Evolutionary conservation across 805 yeast species (phyloP).

Genomic region (Kodamaea restingae): DNA sequence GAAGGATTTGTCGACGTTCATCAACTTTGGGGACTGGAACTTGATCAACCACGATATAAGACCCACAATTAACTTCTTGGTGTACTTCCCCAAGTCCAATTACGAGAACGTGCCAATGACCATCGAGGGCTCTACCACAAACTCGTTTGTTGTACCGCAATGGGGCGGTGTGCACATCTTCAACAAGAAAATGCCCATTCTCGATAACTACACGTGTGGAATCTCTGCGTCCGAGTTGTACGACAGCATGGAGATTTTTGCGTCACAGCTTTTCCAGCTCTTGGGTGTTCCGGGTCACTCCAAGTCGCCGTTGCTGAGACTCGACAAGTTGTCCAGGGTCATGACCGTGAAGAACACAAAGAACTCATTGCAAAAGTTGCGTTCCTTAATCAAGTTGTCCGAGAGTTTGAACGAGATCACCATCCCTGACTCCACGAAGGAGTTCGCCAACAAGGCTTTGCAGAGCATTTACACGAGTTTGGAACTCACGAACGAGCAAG

Average conservation of each 20-base stretch:
- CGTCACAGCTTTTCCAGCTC: conserved; percentile 68
- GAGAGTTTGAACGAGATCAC: conserved; percentile 73
- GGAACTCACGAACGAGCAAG: conserved; percentile 1
- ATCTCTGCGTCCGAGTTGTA: conserved; percentile 45
- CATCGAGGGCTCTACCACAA: conserved; percentile 46
- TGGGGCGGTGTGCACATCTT: conserved; percentile 77
- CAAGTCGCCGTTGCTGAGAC: conserved; percentile 55
- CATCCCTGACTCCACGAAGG: conserved; percentile 68
- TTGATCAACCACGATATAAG: conserved; percentile 52
- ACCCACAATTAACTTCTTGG: conserved; percentile 67
- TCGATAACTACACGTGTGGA: conserved; percentile 13
- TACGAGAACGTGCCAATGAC: conserved; percentile 43
- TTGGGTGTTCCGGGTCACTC: conserved; percentile 64
- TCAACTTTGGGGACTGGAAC: conserved; percentile 86
- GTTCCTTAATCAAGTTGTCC: conserved; percentile 67
- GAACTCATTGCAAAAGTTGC: conserved; percentile 63
- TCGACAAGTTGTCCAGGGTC: conserved; percentile 63
- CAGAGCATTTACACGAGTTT: conserved; percentile 24
- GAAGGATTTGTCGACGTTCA: conserved; percentile 64
- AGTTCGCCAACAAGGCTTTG: conserved; percentile 53
- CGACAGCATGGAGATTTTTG: conserved; percentile 62
- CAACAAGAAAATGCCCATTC: conserved; percentile 33
- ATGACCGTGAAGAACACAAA: conserved; percentile 55
- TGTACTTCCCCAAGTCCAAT: conserved; percentile 55
- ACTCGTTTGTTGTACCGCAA: conserved; percentile 75